A percentile compares a stretch with the other conserved stretches of the same genome.
These are phyloP conservation scores for Fusarium dlaminii DNA, from an alignment of 2,329 filamentous ascomycete species.

Conservation along the genomic window DNA sequence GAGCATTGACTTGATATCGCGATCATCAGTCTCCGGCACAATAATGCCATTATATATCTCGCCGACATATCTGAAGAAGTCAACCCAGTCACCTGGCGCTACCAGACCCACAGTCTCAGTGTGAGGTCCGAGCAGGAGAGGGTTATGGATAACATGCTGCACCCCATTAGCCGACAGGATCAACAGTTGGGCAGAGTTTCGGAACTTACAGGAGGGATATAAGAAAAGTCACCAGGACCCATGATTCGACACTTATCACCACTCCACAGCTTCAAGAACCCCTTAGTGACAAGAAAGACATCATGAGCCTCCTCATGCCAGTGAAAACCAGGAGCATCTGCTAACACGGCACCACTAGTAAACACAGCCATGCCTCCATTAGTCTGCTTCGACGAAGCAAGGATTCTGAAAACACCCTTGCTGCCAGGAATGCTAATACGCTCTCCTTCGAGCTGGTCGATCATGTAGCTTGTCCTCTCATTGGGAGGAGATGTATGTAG, in stretches of 20 bases:
- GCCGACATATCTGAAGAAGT: constrained; percentile 67
- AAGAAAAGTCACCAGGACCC: constrained; percentile 66
- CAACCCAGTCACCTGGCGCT: constrained; percentile 66
- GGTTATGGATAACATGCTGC: constrained; percentile 63
- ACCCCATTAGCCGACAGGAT: neutral
- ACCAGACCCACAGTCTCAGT: constrained; percentile 65
- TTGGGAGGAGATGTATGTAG: constrained; percentile 48
- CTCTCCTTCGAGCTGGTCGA: constrained; percentile 61
- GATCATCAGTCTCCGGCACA: constrained; percentile 61
- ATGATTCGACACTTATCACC: constrained; percentile 64
- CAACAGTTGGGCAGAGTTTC: neutral
- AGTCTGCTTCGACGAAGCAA: constrained; percentile 62
- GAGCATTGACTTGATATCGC: constrained; percentile 59
- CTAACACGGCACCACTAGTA: constrained; percentile 56
- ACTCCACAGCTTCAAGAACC: constrained; percentile 65
- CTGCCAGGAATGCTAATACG: constrained; percentile 62
- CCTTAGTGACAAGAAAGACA: constrained; percentile 65
- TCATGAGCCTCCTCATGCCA: constrained; percentile 66
- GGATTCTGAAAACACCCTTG: constrained; percentile 60
- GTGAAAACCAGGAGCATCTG: constrained; percentile 62
- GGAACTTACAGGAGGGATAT: constrained; percentile 60
- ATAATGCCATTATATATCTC: constrained; percentile 61
- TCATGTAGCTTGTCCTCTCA: constrained; percentile 53
- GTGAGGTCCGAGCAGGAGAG: constrained; percentile 62
- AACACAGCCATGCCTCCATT: constrained; percentile 62